Evolutionary conservation across 192 early-diverging fungal genomes (phyloP).

Genomic region (Backusella liffmaniae): DNA sequence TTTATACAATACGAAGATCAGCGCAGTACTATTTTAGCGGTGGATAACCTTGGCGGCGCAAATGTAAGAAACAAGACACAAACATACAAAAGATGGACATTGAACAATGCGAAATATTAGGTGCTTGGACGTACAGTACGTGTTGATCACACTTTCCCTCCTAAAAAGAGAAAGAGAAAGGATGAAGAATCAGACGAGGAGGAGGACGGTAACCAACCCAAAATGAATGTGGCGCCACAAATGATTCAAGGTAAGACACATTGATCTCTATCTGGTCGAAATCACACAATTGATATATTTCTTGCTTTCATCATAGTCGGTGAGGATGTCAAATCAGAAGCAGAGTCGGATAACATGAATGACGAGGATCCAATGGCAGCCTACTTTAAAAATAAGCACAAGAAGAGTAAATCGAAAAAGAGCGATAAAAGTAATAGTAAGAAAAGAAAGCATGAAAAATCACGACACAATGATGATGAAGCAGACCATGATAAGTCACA

Average conservation of each 20-base stretch:
- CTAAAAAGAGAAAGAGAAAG: conserved; percentile 61
- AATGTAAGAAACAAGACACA: conserved; percentile 39
- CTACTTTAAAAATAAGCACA: conserved; percentile 63
- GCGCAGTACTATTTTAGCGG: conserved; percentile 83
- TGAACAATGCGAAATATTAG: conserved; percentile 16
- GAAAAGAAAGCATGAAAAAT: background rate
- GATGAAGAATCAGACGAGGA: conserved; percentile 50
- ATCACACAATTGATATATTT: background rate
- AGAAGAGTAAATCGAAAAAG: conserved; percentile 49
- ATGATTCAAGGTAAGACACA: conserved; percentile 21
- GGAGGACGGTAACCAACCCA: conserved; percentile 39
- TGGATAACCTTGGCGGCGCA: conserved; percentile 92
- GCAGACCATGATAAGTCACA: background rate
- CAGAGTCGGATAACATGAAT: conserved; percentile 23
- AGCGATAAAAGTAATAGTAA: conserved; percentile 12
- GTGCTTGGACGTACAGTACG: conserved; percentile 57
- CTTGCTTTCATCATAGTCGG: background rate
- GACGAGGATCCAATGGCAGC: conserved; percentile 63
- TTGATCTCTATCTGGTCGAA: background rate
- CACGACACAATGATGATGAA: background rate
- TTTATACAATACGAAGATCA: conserved; percentile 96
- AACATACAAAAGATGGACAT: background rate
- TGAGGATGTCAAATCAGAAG: background rate
- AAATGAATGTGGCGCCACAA: conserved; percentile 54
- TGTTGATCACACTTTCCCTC: conserved; percentile 73